These are phyloP conservation scores for Kuraishia hungarica DNA, from an alignment of 805 yeast species.

Conservation along the genomic window DNA sequence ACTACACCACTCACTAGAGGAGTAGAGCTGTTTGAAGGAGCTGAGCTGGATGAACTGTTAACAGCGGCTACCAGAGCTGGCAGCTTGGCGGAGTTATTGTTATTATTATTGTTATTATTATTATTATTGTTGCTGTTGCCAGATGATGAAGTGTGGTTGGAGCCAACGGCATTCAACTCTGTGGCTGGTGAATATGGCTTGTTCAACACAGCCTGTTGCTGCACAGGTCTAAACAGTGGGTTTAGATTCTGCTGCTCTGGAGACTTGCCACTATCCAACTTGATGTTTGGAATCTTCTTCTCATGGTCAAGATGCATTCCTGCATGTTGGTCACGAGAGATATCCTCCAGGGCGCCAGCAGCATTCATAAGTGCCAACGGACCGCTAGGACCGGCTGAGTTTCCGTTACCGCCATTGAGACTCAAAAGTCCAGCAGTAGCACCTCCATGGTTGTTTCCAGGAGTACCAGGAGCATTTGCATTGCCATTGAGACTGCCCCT, in stretches of 20 bases:
- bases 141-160: slow-evolving; percentile 16
- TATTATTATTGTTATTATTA: not conserved
- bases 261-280: slow-evolving; percentile 15
- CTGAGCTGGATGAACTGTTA: slow-evolving; percentile 3
- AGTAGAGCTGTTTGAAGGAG: slow-evolving; percentile 4
- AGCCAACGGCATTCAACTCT: slow-evolving; percentile 14
- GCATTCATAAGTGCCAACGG: slow-evolving; percentile 11
- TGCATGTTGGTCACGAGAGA: slow-evolving; percentile 17
- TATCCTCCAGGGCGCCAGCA: slow-evolving; percentile 31
- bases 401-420: not conserved
- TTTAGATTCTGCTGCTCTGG: slow-evolving; percentile 5
- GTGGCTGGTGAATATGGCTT: slow-evolving; percentile 23
- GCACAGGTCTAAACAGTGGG: slow-evolving; percentile 11
- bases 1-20: slow-evolving; percentile 8
- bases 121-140: slow-evolving; percentile 1
- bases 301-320: slow-evolving; percentile 10
- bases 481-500: slow-evolving; percentile 12
- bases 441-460: slow-evolving; percentile 13
- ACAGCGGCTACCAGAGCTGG: slow-evolving; percentile 9
- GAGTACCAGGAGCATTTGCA: slow-evolving; percentile 15
- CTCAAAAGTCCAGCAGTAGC: slow-evolving; percentile 13
- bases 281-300: slow-evolving; percentile 22
- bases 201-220: slow-evolving; percentile 15
- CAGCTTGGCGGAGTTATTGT: slow-evolving; percentile 9
- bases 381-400: not conserved